Base-by-base conservation (phyloP, 2,329 filamentous ascomycete genomes). In the Berkeleyomyces rouxiae region DNA sequence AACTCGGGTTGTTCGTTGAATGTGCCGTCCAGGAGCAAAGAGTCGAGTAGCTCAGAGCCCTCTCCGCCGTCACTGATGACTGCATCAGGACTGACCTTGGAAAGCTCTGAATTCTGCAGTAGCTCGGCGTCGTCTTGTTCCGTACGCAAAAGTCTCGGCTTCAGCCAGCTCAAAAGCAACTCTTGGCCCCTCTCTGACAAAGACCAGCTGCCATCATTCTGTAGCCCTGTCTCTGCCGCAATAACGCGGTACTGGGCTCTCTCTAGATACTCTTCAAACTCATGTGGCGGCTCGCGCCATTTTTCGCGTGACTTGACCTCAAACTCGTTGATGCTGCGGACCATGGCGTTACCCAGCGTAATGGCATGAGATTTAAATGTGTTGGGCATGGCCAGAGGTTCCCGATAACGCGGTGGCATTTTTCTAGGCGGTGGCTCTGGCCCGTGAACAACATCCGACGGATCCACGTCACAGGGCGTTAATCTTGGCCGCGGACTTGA, bases 401-500 rank as follows among this genome's bases (percentile, higher is more conserved):
- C 10, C 10, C 47, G 23, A 9, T 42, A 33, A 6, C 61, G 51
- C 49, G 49, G 43, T n/a, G 61, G 43, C 37, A 2, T 9, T 5
- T n/a, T 36, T 13, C 7, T 57, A 31, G 53, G 55, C 3, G 59
- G 36, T 13, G 39, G 40, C 7, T 58, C 42, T 3, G 63, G 68
- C 23, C 74, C 71, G 66, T 77, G 72, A 64, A 72, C 74, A 13
- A 78, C 67, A 68, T 82, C 79, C 2, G 75, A 47, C 67, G 72
- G 74, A 37, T 76, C 71, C 33, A 82, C 67, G 67, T 79, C 80
- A 51, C 75, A 72, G 43, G 74, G 73, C 77, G 82, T 80, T 64
- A 79, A 67, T 37, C 61, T 58, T 4, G 10, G 6, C 6, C n/a
- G 2, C 37, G 4, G n/a, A 7, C 3, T 40, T 4, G 13, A 9